These are phyloP conservation scores for Ascochyta lentis DNA, from an alignment of 2,329 filamentous ascomycete genomes.

Conservation along the genomic window DNA sequence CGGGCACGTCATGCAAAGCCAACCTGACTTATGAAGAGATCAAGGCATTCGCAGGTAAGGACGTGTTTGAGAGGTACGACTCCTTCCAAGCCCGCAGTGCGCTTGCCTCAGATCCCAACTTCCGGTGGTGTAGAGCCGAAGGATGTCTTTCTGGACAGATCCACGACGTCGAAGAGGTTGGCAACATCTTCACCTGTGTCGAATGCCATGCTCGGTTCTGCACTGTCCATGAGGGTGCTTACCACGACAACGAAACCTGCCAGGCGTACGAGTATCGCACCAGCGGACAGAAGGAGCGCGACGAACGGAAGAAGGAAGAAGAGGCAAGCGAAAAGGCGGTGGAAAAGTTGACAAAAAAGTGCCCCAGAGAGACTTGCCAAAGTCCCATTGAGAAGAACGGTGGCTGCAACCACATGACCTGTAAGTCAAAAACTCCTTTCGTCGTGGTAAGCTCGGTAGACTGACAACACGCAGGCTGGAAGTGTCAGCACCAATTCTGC, in stretches of 20 bases:
- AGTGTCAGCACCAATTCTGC: slow-evolving; percentile 52
- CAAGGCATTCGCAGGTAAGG: slow-evolving; percentile 27
- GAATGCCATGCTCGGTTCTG: slow-evolving; percentile 49
- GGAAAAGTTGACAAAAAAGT: slow-evolving; percentile 46
- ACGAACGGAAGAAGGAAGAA: slow-evolving; percentile 32
- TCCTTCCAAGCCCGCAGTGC: slow-evolving; percentile 52
- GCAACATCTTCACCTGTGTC: slow-evolving; percentile 55
- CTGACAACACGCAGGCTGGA: slow-evolving; percentile 31
- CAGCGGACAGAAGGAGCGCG: slow-evolving; percentile 29
- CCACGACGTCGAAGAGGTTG: slow-evolving; percentile 55
- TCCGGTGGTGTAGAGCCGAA: slow-evolving; percentile 61
- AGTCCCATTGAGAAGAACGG: slow-evolving; percentile 52
- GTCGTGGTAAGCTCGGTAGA: background rate
- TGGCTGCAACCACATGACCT: slow-evolving; percentile 54
- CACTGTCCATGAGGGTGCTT: slow-evolving; percentile 43
- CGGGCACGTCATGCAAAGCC: slow-evolving; percentile 55
- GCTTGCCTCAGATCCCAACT: slow-evolving; percentile 55
- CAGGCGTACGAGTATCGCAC: slow-evolving; percentile 47
- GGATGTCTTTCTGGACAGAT: slow-evolving; percentile 61
- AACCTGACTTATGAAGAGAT: slow-evolving; percentile 56
- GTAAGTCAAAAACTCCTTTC: slow-evolving; percentile 23
- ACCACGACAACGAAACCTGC: slow-evolving; percentile 53
- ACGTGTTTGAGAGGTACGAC: slow-evolving; percentile 45
- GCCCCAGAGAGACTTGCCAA: slow-evolving; percentile 44
- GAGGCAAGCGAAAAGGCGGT: slow-evolving; percentile 39